Evolutionary conservation across 2,329 filamentous ascomycete species (phyloP).

Genomic region (Chaetothyriales sp.): DNA sequence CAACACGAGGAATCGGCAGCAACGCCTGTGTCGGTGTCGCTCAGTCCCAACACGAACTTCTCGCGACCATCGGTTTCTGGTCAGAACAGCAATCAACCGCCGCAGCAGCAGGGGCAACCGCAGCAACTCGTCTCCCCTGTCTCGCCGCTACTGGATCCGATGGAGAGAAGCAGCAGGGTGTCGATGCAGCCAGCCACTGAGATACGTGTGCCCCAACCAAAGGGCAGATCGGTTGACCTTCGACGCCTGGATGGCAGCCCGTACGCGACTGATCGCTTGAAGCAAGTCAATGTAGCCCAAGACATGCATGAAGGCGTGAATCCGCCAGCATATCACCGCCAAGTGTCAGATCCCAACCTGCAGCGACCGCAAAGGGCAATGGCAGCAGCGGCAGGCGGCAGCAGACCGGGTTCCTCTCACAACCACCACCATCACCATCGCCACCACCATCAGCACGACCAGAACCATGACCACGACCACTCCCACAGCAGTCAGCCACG

Average conservation of each 20-base stretch:
- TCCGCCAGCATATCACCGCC: conserved; percentile 14
- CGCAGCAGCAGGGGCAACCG: not conserved
- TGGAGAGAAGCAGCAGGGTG: conserved; percentile 4
- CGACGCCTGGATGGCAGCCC: conserved; percentile 14
- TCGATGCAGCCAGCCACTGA: conserved; percentile 4
- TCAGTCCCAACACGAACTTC: conserved; percentile 8
- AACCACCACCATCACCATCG: not conserved
- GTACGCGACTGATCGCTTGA: conserved; percentile 9
- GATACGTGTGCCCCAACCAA: not conserved
- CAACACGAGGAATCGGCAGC: not conserved
- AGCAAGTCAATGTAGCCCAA: conserved; percentile 16
- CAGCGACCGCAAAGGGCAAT: conserved; percentile 2
- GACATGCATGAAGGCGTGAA: conserved; percentile 17
- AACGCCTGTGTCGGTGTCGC: conserved; percentile 3
- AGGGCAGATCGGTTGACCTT: conserved; percentile 7
- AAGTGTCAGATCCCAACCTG: conserved; percentile 6
- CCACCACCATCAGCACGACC: too few relatives aligned
- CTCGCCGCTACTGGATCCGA: conserved; percentile 10
- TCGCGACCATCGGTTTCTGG: conserved; percentile 12
- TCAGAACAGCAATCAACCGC: conserved; percentile 1
- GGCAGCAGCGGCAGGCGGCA: not conserved
- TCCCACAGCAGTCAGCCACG: not conserved
- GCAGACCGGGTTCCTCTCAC: not conserved
- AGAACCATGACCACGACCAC: too few relatives aligned
- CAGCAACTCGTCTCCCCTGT: conserved; percentile 10